These are phyloP conservation scores for Teratosphaeria zuluensis DNA, from an alignment of 2,329 filamentous ascomycete species.

Conservation along the genomic window DNA sequence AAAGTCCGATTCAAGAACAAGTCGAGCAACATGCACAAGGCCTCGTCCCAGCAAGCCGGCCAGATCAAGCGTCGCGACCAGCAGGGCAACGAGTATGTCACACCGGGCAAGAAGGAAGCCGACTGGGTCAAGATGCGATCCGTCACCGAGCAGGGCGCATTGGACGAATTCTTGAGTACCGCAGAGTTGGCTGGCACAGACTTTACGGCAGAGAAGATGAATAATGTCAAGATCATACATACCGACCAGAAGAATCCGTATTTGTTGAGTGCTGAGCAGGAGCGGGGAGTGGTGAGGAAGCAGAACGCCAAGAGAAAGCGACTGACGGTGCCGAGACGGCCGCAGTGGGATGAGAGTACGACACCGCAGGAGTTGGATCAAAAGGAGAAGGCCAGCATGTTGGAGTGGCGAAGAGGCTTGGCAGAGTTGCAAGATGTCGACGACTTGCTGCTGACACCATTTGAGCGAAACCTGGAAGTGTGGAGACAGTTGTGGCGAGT, in stretches of 20 bases:
- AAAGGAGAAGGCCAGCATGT: conserved; percentile 67
- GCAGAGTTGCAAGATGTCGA: conserved; percentile 91
- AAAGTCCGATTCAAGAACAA: conserved; percentile 94
- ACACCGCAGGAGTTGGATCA: conserved; percentile 73
- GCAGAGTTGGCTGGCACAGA: conserved; percentile 96
- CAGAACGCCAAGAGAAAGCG: conserved; percentile 70
- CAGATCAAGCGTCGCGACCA: conserved; percentile 33
- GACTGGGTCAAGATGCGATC: conserved; percentile 99
- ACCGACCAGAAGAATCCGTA: conserved; percentile 94
- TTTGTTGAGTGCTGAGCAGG: conserved; percentile 73
- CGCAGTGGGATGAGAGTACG: conserved; percentile 77
- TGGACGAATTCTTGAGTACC: conserved; percentile 93
- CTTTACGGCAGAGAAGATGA: conserved; percentile 98
- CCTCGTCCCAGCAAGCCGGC: conserved; percentile 55
- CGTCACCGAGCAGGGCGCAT: conserved; percentile 89
- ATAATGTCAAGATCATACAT: conserved; percentile 98
- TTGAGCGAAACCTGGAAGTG: conserved; percentile 93
- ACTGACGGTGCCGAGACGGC: conserved; percentile 81
- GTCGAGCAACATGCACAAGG: conserved; percentile 69
- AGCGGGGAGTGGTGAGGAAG: conserved; percentile 67
- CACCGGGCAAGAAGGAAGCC: conserved; percentile 81
- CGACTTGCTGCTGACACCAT: conserved; percentile 92
- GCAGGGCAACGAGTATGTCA: conserved; percentile 58
- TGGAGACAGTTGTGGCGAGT: conserved; percentile 98
- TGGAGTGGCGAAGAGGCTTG: conserved; percentile 81